These are phyloP conservation scores for Aspergillus jensenii DNA, from an alignment of 2,329 filamentous ascomycete genomes.

Conservation along the genomic window DNA sequence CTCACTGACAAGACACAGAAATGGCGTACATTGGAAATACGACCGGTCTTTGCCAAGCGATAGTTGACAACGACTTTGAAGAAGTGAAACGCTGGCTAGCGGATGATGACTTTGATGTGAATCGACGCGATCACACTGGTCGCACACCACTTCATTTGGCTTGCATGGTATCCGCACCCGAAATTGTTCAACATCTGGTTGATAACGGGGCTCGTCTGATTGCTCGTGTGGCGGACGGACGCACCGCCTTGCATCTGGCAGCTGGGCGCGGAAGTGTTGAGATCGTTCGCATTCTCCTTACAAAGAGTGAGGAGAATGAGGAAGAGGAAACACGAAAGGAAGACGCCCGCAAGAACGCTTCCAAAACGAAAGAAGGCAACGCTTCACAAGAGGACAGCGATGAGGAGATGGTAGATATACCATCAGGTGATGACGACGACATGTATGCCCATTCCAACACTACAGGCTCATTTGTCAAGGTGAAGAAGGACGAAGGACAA, in stretches of 20 bases:
- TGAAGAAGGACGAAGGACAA: constrained; percentile 37
- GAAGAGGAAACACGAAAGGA: constrained; percentile 54
- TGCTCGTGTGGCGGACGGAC: constrained; percentile 73
- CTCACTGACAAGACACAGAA: constrained; percentile 45
- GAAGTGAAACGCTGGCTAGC: constrained; percentile 69
- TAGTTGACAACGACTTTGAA: constrained; percentile 71
- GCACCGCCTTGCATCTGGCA: constrained; percentile 79
- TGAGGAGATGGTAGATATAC: constrained; percentile 20
- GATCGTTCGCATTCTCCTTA: constrained; percentile 71
- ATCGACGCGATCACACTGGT: constrained; percentile 75
- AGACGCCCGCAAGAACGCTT: constrained; percentile 41
- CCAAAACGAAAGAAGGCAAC: constrained; percentile 30
- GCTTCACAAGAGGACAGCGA: constrained; percentile 26
- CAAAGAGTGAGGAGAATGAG: constrained; percentile 68
- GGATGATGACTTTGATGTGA: constrained; percentile 67
- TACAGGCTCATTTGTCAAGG: constrained; percentile 74
- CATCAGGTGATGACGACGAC: constrained; percentile 4
- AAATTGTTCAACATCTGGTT: constrained; percentile 70
- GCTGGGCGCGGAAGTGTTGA: constrained; percentile 66
- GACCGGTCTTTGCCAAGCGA: constrained; percentile 73
- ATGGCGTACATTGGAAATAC: constrained; percentile 88
- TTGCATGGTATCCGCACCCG: constrained; percentile 64
- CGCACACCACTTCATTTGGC: constrained; percentile 78
- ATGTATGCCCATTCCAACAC: constrained; percentile 53
- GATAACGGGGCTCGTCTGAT: constrained; percentile 71